Percentiles rank a stretch among this genome's conserved stretches.
These are phyloP conservation scores for Iris macrosiphon DNA, from an alignment of 106 monocot species.

Conservation along the genomic window DNA sequence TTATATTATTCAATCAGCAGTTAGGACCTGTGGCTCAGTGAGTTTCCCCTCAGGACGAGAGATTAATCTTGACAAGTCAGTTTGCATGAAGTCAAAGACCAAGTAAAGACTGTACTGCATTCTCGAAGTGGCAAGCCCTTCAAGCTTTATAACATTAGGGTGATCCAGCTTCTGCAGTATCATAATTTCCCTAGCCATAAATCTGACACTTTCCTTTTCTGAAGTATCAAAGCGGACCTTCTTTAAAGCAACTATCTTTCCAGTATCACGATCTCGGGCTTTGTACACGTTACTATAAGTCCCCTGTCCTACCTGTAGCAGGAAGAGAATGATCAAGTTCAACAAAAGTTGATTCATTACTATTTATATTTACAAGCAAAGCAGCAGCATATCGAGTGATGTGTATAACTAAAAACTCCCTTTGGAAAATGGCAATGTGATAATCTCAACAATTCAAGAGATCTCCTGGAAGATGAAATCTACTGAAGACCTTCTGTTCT, in stretches of 20 bases:
- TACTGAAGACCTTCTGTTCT: neutral
- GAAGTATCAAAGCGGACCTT: conserved; percentile 30
- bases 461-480: too few relatives aligned
- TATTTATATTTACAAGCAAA: neutral
- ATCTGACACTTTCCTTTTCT: conserved; percentile 34
- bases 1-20: too few relatives aligned
- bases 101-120: conserved; percentile 34
- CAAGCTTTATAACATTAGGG: conserved; percentile 34
- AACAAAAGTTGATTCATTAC: neutral
- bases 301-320: conserved; percentile 31
- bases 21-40: conserved; percentile 26
- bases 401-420: neutral
- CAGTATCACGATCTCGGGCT: conserved; percentile 32
- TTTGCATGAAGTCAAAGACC: conserved; percentile 37
- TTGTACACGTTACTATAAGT: conserved; percentile 39
- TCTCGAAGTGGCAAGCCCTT: conserved; percentile 40
- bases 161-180: conserved; percentile 37
- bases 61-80: conserved; percentile 28
- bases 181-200: conserved; percentile 42
- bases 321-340: neutral
- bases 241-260: conserved; percentile 38
- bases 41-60: conserved; percentile 16
- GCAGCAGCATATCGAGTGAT: neutral
- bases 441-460: neutral
- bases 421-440: neutral